Evolutionary conservation across 2,329 filamentous ascomycete genomes (phyloP), one percentile per base, ranked within the genome.

Genomic region (Monilinia laxa): DNA sequence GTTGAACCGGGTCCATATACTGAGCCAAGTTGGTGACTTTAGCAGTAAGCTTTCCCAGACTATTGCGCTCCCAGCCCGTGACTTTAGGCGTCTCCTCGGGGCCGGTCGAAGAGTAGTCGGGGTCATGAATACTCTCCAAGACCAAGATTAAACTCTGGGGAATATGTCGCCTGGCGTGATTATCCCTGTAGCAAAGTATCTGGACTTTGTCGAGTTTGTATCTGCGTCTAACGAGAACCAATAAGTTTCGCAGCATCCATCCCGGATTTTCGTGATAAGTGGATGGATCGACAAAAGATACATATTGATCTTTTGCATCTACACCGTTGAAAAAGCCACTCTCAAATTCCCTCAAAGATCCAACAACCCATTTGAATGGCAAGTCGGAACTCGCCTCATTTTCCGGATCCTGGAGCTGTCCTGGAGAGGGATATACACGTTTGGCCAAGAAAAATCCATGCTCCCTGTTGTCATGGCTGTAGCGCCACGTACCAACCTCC

Each of bases 391-490:
- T 45, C 20, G 73, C 80, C 7, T 87, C 84, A 40, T 84, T 80
- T 12, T 79, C 82, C 0, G 84, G 80, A n/a, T 81, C 81, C n/a
- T 82, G 80, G 60, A 78, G 75, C 51, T 66, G 68, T 25, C 69
- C 68, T 0, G 49, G 75, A 66, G 62, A 73, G 53, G 63, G 71
- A 1, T 81, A 82, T 35, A 89, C 80, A 73, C 89, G 91, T 79
- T 96, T 97, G 10, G 89, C 93, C n/a, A 99, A 81, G 78, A 99
- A 99, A 80, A 98, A 99, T 12, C 95, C 95, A 76, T 94, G 89
- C 78, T 99, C 92, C 60, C 92, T 86, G 47, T 85, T 83, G 77
- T 98, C 93, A 20, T 90, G 88, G 42, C 85, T 84, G 74, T 94
- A 95, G 69, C 88, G 87, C 93, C 93, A 99, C 1, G 92, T 95